Base-by-base conservation (phyloP, 805 yeast genomes). In the Lipomyces chichibuensis region DNA sequence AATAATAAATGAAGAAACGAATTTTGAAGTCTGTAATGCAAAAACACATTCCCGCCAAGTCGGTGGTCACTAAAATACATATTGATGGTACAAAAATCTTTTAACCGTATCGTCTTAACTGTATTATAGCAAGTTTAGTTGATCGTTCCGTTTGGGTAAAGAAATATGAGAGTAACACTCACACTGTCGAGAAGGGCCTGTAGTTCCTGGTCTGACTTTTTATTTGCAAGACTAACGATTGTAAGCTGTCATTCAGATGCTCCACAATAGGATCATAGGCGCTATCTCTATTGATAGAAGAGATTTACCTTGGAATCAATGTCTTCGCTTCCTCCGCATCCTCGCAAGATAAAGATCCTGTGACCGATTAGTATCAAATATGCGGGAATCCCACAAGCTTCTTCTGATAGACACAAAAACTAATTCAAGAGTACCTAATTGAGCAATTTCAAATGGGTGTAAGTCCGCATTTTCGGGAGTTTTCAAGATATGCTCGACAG, bases 261-360 rank as follows among this genome's bases (percentile, higher is more conserved):
- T 37, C 23, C 6, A 43, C 49, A 43, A 17, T 7, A 17, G 9
- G 14, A 17, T 43, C 20, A 43, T n/a, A 17, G 49, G 6, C 8
- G 20, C 49, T n/a, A n/a, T 7, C 13, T 43, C 49, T 7, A 17
- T n/a, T 43, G n/a, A 9, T 6, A 37, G 54, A 25, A 52, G 25
- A 46, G 5, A 37, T 35, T 29, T 66, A 70, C 73, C 73, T 71
- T 58, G 99, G 98, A 66, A 95, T 88, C 74, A 95, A 83, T 20
- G 97, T 91, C 79, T 91, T 91, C 49, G 98, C 98, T 81, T 95
- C 99, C 75, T 91, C 99, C 5, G 96, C 92, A 70, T 94, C 98
- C 75, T 94, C 99, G 79, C 98, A 93, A 37, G 95, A 90, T 69
- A 94, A 83, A 2, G 96, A 91, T 0, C 96, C 94, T 65, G 37